Evolutionary conservation across 306 rosid genomes (phyloP), one percentile per base, ranked within the genome.

Genomic region (Arachis hypogaea): DNA sequence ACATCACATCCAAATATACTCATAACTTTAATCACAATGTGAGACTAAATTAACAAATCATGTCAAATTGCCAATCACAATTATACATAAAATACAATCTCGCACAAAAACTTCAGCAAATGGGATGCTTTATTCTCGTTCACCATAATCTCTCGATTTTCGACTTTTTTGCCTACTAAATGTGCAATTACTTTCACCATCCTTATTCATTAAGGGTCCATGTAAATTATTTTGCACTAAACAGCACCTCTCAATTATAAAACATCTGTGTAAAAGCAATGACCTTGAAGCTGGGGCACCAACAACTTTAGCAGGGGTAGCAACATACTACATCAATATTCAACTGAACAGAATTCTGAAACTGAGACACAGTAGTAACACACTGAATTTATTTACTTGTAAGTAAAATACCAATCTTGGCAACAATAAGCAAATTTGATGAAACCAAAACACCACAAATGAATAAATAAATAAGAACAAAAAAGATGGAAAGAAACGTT

Each of bases 351-450:
- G 28, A 64, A 16, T 40, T 45, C 18, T 6, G 22, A 46, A 22
- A 22, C 28, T 22, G 44, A 9, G 14, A 47, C 63, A 57, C 5
- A 43, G 46, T 7, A 69, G 66, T n/a, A 63, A 22, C 28, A 42
- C 11, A 63, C 61, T 36, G 45, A 66, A 78, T 65, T 69, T 64
- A 51, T 14, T 41, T 54, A 66, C 42, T 40, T 58, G 52, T 9
- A 11, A 47, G 14, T 1, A 41, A 62, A 22, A 49, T 79, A 70
- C 83, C 43, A 56, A 22, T 52, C 74, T 71, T 41, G 71, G 68
- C 22, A 22, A 61, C 67, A 55, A 73, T 3, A 11, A 77, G 68
- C 28, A 6, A 77, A 74, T 16, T 38, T 63, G 44, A 51, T 6
- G 12, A 75, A 36, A 68, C 42, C 42, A 12, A 36, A 41, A 55